Percentiles rank a stretch among this genome's conserved stretches.
Evolutionary conservation across 1,139 yeast species (phyloP).

Genomic region (Pichia sp.): DNA sequence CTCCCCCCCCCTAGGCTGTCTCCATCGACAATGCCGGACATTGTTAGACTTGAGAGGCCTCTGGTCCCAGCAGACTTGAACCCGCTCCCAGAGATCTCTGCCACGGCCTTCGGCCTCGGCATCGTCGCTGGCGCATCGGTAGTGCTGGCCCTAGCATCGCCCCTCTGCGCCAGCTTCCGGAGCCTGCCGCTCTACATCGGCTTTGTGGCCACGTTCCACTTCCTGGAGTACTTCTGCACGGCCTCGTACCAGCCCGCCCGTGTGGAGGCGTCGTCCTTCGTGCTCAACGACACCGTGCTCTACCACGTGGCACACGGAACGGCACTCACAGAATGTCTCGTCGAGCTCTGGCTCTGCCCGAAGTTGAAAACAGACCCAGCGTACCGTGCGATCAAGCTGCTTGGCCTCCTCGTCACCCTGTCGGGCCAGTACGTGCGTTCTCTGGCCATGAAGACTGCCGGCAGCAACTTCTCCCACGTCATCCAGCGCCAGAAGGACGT

Average conservation of each 20-base stretch:
- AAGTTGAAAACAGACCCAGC: conserved; percentile 17
- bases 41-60: too few relatives aligned
- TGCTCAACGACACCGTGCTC: conserved; percentile 57
- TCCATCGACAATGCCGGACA: too few relatives aligned
- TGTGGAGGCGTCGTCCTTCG: conserved; percentile 70
- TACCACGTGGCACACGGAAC: conserved; percentile 61
- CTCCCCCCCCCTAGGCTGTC: too few relatives aligned
- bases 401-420: conserved; percentile 43
- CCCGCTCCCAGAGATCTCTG: conserved; percentile 8
- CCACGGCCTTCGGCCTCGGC: conserved; percentile 30
- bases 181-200: conserved; percentile 48
- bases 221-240: conserved; percentile 76
- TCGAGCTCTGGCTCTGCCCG: conserved; percentile 40
- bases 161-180: conserved; percentile 36
- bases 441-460: conserved; percentile 82
- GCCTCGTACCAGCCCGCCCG: conserved; percentile 65
- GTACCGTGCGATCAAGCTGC: conserved; percentile 4
- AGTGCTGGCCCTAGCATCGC: conserved; percentile 32
- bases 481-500: conserved; percentile 51
- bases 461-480: conserved; percentile 80
- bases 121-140: conserved; percentile 36
- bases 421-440: conserved; percentile 70
- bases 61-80: too few relatives aligned
- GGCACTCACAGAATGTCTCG: conserved; percentile 46
- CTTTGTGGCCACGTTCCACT: conserved; percentile 62